Base-by-base conservation (phyloP, 495 filamentous ascomycete species). In the Penicillium paradoxum region DNA sequence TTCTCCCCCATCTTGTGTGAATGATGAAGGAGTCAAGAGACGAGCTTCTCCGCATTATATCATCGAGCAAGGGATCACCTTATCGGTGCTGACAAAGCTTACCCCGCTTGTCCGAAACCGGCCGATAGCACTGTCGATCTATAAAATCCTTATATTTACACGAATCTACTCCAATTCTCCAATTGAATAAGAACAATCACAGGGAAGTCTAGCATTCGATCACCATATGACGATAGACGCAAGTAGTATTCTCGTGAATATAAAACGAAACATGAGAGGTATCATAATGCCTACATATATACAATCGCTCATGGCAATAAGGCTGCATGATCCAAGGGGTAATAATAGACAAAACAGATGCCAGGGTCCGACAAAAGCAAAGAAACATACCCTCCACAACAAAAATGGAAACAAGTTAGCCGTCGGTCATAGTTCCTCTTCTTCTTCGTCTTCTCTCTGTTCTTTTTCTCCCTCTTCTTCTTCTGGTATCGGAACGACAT, bases 401-500 rank as follows among this genome's bases (percentile, higher is more conserved):
- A 33, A 33, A 27, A 33, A 22, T 33, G 43, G 2, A 33, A 33
- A 2, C 4, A 6, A 32, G 4, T 32, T 18, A 19, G 6, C 4
- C 17, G 17, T 3, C 4, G 21, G 14, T 45, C 29, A 45, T 45
- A 9, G 1, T 9, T 34, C 43, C 10, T 11, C 45, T 6, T 4
- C 11, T 7, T 29, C 22, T 5, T 27, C 40, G 9, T 29, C 40
- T 25, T 10, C 6, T 22, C 11, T 19, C 7, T 14, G 8, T 42
- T 41, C 24, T 3, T 27, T 27, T 27, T 27, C 7, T 7, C 7
- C 39, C 10, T 22, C 18, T 22, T 43, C 40, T 0, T 49, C 33
- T 19, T 49, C 34, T 6, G 73, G 69, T 39, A 79, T 67, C 4
- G 68, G 72, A 34, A 86, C 77, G 21, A 81, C 73, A 49, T 78